phyloP scores from a whole-genome alignment of 208 protist species.

The Jaenimonas drosophilae region DNA sequence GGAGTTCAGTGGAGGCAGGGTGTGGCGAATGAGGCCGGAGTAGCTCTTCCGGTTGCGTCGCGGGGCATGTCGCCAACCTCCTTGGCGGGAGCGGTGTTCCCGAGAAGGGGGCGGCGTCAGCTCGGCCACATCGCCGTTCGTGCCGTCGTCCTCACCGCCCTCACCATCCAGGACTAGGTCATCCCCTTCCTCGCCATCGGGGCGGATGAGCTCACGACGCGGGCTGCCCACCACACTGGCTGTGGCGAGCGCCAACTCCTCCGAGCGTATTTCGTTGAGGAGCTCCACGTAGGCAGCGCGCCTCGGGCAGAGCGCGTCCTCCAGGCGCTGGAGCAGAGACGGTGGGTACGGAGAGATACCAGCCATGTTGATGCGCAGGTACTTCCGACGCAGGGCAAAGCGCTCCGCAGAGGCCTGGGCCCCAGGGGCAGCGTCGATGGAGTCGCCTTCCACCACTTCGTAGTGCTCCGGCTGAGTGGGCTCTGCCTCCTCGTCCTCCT shows the following conservation, averaged over 20 bases:
- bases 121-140: neutral
- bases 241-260: neutral
- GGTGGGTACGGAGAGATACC: slow-evolving; percentile 18
- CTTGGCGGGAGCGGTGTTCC: neutral
- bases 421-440: neutral
- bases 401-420: slow-evolving; percentile 9
- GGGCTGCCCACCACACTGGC: neutral
- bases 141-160: neutral
- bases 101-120: neutral
- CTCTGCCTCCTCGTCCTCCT: too few species aligned
- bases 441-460: too few species aligned
- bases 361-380: slow-evolving; percentile 17
- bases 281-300: slow-evolving; percentile 16
- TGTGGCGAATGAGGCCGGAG: neutral
- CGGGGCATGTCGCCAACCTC: neutral
- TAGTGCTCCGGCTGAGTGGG: too few species aligned
- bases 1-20: slow-evolving; percentile 6
- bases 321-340: slow-evolving; percentile 14
- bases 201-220: neutral
- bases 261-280: slow-evolving; percentile 7
- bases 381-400: slow-evolving; percentile 8
- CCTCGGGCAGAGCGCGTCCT: slow-evolving; percentile 13
- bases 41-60: neutral
- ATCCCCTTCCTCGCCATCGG: too few species aligned
- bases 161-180: slow-evolving; percentile 1